These are phyloP conservation scores for Medicago ruthenica DNA, from an alignment of 306 rosid genomes.

Conservation along the genomic window DNA sequence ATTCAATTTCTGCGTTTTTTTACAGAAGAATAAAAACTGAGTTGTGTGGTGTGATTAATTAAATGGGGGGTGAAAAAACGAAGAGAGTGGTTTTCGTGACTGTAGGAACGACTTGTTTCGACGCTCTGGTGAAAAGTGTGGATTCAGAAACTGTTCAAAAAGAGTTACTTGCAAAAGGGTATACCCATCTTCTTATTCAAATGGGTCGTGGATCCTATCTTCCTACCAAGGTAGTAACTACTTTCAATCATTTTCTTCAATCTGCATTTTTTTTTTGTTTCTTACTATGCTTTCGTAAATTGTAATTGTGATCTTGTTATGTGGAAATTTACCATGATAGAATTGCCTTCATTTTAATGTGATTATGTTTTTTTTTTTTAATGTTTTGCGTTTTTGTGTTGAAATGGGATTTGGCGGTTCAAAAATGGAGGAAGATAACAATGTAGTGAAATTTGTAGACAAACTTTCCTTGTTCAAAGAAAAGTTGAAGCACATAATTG, in stretches of 20 bases:
- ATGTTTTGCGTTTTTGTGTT: background rate
- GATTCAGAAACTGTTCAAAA: conserved; percentile 57
- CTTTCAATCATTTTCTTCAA: background rate
- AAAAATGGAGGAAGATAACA: background rate
- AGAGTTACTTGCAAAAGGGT: conserved; percentile 66
- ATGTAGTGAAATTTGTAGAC: background rate
- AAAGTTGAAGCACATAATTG: background rate
- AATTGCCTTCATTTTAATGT: background rate
- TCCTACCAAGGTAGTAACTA: conserved; percentile 67
- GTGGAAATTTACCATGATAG: background rate
- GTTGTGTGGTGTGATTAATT: background rate
- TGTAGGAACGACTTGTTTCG: conserved; percentile 86
- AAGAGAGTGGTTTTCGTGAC: conserved; percentile 67
- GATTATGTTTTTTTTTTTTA: background rate
- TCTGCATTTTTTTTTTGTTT: background rate
- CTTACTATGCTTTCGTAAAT: too few relatives aligned
- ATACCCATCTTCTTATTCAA: conserved; percentile 75
- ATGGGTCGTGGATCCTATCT: conserved; percentile 80
- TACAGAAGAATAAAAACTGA: background rate
- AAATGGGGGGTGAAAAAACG: conserved; percentile 9
- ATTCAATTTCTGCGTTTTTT: background rate
- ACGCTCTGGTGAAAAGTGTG: conserved; percentile 70
- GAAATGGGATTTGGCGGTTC: background rate
- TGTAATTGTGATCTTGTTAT: background rate
- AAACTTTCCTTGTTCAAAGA: background rate